Evolutionary conservation across 768 basidiomycete genomes (phyloP).

Genomic region (Trametes punicea): DNA sequence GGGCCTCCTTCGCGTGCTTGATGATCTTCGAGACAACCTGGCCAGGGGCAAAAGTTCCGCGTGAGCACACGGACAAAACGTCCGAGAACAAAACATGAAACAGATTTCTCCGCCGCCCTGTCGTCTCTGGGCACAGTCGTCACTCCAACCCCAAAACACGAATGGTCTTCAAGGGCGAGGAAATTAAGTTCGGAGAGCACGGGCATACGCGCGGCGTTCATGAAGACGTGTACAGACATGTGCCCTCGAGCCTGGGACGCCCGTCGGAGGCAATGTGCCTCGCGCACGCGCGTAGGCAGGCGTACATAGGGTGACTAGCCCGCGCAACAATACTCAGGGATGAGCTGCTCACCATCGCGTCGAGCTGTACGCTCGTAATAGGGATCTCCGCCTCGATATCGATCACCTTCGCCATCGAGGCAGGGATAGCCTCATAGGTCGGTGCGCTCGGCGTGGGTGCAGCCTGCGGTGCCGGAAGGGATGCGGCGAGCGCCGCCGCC

Average conservation of each 20-base stretch:
- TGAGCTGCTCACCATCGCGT: conserved; percentile 67
- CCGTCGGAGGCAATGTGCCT: conserved; percentile 9
- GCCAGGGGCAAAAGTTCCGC: background rate
- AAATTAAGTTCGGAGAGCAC: conserved; percentile 3
- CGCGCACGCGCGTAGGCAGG: background rate
- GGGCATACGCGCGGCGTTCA: background rate
- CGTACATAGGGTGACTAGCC: background rate
- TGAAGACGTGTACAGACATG: conserved; percentile 4
- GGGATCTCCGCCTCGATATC: conserved; percentile 92
- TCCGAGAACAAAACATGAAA: conserved; percentile 3
- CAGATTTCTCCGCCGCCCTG: background rate
- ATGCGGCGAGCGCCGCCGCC: conserved; percentile 90
- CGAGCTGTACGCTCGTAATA: conserved; percentile 74
- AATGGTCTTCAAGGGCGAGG: background rate
- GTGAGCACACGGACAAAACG: background rate
- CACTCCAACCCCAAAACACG: conserved; percentile 8
- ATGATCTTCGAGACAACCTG: conserved; percentile 93
- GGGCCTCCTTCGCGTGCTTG: conserved; percentile 83
- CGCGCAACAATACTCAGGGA: background rate
- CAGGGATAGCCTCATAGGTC: conserved; percentile 82
- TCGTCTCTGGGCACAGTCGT: background rate
- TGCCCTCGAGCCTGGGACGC: conserved; percentile 9
- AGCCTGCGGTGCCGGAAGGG: conserved; percentile 63
- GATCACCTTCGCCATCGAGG: conserved; percentile 89
- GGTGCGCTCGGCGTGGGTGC: conserved; percentile 61